Base-by-base conservation (phyloP, 208 protist species). In the Trypanosomatidae sp. region DNA sequence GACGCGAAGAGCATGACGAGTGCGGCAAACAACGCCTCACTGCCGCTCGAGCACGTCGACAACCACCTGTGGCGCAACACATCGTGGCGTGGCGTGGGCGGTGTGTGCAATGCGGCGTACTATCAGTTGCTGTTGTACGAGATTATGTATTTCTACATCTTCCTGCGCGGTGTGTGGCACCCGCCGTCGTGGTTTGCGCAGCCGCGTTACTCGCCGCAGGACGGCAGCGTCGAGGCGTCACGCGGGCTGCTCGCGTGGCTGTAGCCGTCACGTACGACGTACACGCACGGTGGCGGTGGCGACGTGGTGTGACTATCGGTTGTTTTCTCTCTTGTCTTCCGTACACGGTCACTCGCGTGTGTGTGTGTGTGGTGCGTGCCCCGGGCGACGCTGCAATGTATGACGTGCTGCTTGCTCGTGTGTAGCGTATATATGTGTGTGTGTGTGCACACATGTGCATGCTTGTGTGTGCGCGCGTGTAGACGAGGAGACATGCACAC, bases 81-180 rank as follows among this genome's bases (percentile, higher is more conserved):
- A 8, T 57, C 65, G 0, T 93, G 80, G 81, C 26, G 56, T 13
- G 85, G 68, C 20, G 1, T 54, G 4, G 66, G 71, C 8, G 85
- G 85, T 2, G 49, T 77, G 28, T 21, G 71, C 18, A 88, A 93
- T 15, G 79, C 55, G 7, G 40, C 59, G 24, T 89, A 72, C 49
- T 71, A 74, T 26, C 71, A 90, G 57, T 53, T 48, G 0, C 53
- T 60, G 25, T 10, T 76, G 23, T 90, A 90, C 52, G 85, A 93
- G 43, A 19, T 86, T 0, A 74, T 84, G 77, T 83, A 87, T 67
- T 88, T 78, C 37, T 88, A 84, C 35, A 22, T 81, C 27, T 89
- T 90, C 42, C 69, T 48, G 33, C 62, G 77, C 7, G 76, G 66
- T n/a, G 32, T 65, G 8, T 93, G 85, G 81, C 66, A 89, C 53